Base-by-base conservation (phyloP, 768 basidiomycete genomes). In the Suillus fuscotomentosus region DNA sequence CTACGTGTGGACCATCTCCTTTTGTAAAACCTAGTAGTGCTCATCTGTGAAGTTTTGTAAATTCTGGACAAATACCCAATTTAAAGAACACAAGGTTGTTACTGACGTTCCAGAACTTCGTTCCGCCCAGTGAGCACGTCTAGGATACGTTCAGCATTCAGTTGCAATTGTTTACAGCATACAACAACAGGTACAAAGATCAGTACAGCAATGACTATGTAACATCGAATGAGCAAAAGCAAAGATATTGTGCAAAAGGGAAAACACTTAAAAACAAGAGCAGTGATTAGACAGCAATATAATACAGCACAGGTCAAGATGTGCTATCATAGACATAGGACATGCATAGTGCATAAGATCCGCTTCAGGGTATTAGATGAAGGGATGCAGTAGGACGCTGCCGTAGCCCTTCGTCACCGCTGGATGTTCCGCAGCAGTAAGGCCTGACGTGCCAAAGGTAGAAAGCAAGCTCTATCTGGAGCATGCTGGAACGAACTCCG, bases 391-490 rank as follows among this genome's bases (percentile, higher is more conserved):
- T 39, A 1, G 14, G 61, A 24, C 55, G 41, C 17, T 24, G 56
- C 55, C 56, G 6, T 22, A 31, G 22, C 63, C 42, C 9, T 27
- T 62, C 57, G 56, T 63, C 63, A 45, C 47, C 10, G 3, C 41
- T 20, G 20, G 20, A 57, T 62, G 42, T 61, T 62, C 60, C 63
- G 8, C 45, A 63, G 59, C 63, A 63, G 60, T 36, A 36, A 63
- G 63, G 60, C 63, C 3, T 22, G 60, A 34, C 60, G 63, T 62
- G 43, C 63, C 63, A 62, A 31, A 41, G 17, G 59, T 22, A 38
- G 20, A 36, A 22, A 24, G 36, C 31, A 62, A 45, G 36, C 24
- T 45, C 43, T 27, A 22, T 42, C 59, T 11, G 20, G 20, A 62
- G 60, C 36, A 15, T 45, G 39, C 59, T 36, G 6, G 22, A 42